A percentile compares a stretch with the other conserved stretches of the same genome.
Evolutionary conservation across 768 basidiomycete species (phyloP).

Genomic region (Hygrophorus russula): DNA sequence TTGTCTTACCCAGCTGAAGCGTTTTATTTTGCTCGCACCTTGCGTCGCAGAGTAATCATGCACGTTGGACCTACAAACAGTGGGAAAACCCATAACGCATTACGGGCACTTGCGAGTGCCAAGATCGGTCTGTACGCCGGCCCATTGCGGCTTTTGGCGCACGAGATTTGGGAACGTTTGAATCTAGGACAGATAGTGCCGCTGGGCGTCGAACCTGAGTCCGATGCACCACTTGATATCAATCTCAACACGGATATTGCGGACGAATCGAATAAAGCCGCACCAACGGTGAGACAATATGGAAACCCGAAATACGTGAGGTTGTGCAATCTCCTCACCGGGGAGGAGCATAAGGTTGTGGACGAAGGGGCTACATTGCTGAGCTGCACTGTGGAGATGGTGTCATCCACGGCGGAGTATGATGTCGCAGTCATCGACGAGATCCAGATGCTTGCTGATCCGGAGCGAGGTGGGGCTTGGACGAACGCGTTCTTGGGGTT

Average conservation of each 20-base stretch:
- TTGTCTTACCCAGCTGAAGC: constrained; percentile 36
- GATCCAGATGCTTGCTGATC: constrained; percentile 89
- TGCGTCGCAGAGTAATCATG: constrained; percentile 74
- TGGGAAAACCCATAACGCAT: constrained; percentile 91
- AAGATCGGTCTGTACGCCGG: constrained; percentile 76
- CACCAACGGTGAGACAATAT: constrained; percentile 18
- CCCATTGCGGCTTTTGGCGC: constrained; percentile 84
- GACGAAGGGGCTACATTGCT: constrained; percentile 39
- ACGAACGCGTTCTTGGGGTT: constrained; percentile 68
- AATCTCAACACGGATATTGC: constrained; percentile 7
- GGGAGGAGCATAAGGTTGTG: constrained; percentile 78
- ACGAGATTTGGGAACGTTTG: constrained; percentile 88
- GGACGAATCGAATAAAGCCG: constrained; percentile 8
- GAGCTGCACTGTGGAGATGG: constrained; percentile 96
- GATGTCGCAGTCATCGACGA: constrained; percentile 95
- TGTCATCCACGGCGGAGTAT: constrained; percentile 25
- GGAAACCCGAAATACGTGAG: constrained; percentile 43
- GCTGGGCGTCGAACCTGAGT: constrained; percentile 36
- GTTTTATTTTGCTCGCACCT: constrained; percentile 39
- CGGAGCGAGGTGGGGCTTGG: constrained; percentile 74
- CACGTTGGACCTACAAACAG: constrained; percentile 98
- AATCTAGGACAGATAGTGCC: constrained; percentile 86
- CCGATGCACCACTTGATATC: constrained; percentile 22
- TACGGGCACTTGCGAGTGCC: constrained; percentile 78
- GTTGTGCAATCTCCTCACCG: constrained; percentile 80